These are phyloP conservation scores for Hericium rajendrae DNA, from an alignment of 768 basidiomycete genomes.

Conservation along the genomic window DNA sequence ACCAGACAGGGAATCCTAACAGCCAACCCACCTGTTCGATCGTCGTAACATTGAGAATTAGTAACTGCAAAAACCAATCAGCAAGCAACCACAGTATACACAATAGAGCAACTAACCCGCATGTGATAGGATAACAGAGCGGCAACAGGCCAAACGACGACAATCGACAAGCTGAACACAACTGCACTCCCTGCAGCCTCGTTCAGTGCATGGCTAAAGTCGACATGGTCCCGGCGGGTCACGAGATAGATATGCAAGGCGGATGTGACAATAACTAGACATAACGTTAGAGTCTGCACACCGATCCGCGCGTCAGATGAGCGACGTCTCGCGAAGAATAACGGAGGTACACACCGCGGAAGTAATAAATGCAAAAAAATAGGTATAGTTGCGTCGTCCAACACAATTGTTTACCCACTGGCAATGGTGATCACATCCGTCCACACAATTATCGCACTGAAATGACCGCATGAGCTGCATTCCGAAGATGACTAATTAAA, in stretches of 20 bases:
- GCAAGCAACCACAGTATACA: constrained; percentile 3
- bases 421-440: constrained; percentile 88
- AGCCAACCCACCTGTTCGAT: constrained; percentile 73
- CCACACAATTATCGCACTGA: constrained; percentile 96
- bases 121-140: constrained; percentile 79
- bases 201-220: constrained; percentile 37
- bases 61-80: constrained; percentile 36
- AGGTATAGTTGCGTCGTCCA: constrained; percentile 88
- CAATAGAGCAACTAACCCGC: constrained; percentile 43
- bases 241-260: constrained; percentile 73
- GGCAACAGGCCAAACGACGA: constrained; percentile 75
- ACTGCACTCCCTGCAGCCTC: constrained; percentile 71
- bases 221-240: constrained; percentile 37
- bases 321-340: background rate
- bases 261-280: constrained; percentile 73
- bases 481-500: background rate
- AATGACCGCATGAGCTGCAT: constrained; percentile 2
- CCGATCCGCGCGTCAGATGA: constrained; percentile 8
- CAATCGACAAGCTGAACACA: constrained; percentile 60
- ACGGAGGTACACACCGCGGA: constrained; percentile 47
- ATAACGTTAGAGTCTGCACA: constrained; percentile 56
- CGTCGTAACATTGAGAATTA: constrained; percentile 86
- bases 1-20: background rate
- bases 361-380: constrained; percentile 82
- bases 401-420: constrained; percentile 95